These are phyloP conservation scores for Malassezia nana DNA, from an alignment of 1,284 basidiomycete species.

Conservation along the genomic window DNA sequence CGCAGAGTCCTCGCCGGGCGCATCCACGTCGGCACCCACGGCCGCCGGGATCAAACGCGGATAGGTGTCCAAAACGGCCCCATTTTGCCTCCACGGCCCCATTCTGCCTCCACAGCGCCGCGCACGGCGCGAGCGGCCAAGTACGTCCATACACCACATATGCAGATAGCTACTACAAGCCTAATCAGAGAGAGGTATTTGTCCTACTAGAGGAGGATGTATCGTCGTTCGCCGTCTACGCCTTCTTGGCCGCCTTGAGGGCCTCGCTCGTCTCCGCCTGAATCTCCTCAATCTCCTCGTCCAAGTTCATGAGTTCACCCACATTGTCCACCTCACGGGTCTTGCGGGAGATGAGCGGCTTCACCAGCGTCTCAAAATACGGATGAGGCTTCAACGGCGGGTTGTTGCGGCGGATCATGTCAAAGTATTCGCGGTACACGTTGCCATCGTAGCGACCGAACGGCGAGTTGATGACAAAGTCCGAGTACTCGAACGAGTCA, in stretches of 20 bases:
- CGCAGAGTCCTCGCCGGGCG: neutral
- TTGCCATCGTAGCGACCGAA: slow-evolving; percentile 49
- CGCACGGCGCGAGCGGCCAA: no score
- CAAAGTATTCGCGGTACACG: slow-evolving; percentile 44
- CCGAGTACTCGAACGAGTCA: slow-evolving; percentile 54
- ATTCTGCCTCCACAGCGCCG: no score
- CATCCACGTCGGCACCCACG: neutral
- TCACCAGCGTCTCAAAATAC: slow-evolving; percentile 55
- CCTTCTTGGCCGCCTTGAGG: slow-evolving; percentile 17
- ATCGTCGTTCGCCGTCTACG: neutral
- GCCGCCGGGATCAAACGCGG: neutral
- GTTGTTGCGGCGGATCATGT: slow-evolving; percentile 41
- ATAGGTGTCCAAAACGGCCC: neutral
- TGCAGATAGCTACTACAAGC: neutral
- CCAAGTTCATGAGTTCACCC: slow-evolving; percentile 50
- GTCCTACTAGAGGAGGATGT: neutral
- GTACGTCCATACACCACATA: no score
- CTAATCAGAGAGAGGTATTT: neutral
- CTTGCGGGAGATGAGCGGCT: slow-evolving; percentile 53
- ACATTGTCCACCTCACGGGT: slow-evolving; percentile 49
- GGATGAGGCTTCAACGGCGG: slow-evolving; percentile 50
- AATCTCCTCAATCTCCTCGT: slow-evolving; percentile 51
- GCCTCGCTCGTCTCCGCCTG: slow-evolving; percentile 42
- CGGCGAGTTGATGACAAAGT: slow-evolving; percentile 57
- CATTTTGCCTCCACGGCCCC: neutral